phyloP scores from a whole-genome alignment of 2,329 filamentous ascomycete genomes.

The Pseudopithomyces maydicus region DNA sequence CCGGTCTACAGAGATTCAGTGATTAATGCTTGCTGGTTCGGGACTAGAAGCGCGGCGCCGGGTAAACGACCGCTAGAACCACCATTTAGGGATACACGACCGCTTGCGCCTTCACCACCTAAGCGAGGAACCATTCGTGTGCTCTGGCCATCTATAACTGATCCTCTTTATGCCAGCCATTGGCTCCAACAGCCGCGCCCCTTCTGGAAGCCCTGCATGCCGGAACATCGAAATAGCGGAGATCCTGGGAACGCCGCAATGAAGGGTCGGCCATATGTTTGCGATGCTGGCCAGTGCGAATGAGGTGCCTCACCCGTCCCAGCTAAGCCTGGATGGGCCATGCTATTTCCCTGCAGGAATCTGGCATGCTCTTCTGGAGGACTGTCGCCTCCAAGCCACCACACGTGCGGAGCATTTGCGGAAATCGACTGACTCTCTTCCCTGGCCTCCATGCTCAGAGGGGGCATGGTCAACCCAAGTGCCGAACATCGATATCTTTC shows the following conservation, averaged over 20 bases:
- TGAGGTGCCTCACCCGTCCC: neutral
- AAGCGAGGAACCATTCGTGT: neutral
- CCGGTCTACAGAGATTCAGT: neutral
- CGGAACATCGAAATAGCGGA: neutral
- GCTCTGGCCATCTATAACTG: neutral
- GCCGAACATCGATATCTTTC: neutral
- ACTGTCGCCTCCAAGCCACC: neutral
- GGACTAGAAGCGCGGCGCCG: neutral
- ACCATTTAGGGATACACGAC: too few relatives aligned
- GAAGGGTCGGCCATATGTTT: neutral
- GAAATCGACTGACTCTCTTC: neutral
- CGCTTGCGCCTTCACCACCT: neutral
- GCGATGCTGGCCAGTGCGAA: neutral
- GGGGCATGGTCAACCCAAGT: neutral
- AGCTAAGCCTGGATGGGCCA: neutral
- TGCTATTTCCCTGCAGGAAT: neutral
- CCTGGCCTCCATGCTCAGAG: neutral
- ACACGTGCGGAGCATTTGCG: neutral
- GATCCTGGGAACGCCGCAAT: neutral
- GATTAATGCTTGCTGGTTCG: neutral
- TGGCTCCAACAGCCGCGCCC: neutral
- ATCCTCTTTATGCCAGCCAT: neutral
- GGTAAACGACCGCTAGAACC: too few relatives aligned
- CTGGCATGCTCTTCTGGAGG: neutral
- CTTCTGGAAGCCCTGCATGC: neutral